These are phyloP conservation scores for Opeltia flavorubescens DNA, from an alignment of 495 filamentous ascomycete genomes.

Conservation along the genomic window DNA sequence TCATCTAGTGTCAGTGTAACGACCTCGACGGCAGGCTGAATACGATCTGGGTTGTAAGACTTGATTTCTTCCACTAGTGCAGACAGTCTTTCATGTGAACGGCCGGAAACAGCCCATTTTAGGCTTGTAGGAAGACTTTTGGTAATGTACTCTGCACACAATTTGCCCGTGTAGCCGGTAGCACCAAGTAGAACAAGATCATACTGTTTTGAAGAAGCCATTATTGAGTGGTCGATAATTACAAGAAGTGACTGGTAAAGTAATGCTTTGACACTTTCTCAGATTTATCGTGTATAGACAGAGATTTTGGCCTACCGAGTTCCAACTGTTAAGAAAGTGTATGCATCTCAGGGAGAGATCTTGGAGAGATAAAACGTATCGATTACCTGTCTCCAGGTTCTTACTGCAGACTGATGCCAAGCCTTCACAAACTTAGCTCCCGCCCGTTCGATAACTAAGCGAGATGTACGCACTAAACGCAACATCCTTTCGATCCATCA, in stretches of 20 bases:
- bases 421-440: too few species aligned
- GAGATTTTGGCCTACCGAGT: too few species aligned
- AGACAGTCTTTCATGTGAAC: slow-evolving; percentile 60
- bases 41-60: slow-evolving; percentile 52
- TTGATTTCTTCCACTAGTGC: slow-evolving; percentile 50
- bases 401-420: too few species aligned
- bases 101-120: slow-evolving; percentile 83
- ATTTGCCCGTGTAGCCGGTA: slow-evolving; percentile 73
- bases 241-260: too few species aligned
- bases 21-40: slow-evolving; percentile 55
- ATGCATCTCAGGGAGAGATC: too few species aligned
- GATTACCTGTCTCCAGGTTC: too few species aligned
- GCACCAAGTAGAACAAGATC: slow-evolving; percentile 77
- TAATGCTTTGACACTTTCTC: too few species aligned
- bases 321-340: too few species aligned
- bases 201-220: slow-evolving; percentile 37
- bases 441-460: too few species aligned
- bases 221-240: too few species aligned
- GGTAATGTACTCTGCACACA: slow-evolving; percentile 64
- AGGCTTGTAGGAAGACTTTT: slow-evolving; percentile 59
- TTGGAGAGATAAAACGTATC: too few species aligned
- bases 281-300: too few species aligned
- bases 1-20: slow-evolving; percentile 49
- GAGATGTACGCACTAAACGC: not conserved
- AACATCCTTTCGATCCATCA: not conserved